Percentiles rank a stretch among this genome's conserved stretches.
Conservation (phyloP, 148 eudicot genomes). For the Polygonum maritimum region DNA sequence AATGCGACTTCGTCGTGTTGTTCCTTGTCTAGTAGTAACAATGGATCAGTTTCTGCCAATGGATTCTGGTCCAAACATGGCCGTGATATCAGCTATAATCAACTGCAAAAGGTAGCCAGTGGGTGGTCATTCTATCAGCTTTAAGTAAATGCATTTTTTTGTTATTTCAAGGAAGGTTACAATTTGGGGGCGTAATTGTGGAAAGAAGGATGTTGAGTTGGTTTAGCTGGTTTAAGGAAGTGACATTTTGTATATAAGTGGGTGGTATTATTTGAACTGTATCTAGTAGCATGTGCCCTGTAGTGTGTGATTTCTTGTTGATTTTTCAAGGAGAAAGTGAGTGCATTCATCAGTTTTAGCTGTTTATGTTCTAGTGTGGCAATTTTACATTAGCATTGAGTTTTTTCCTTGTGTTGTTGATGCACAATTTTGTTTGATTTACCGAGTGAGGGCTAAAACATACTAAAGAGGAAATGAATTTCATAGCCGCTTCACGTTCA, state of each 20-base stretch:
- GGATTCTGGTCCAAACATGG: constrained; percentile 86
- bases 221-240: constrained; percentile 15
- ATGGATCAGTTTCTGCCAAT: constrained; percentile 54
- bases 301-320: background rate
- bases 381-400: background rate
- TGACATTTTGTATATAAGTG: background rate
- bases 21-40: constrained; percentile 30
- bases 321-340: background rate
- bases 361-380: background rate
- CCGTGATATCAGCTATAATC: constrained; percentile 58
- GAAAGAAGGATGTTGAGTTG: background rate
- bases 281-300: background rate
- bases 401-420: background rate
- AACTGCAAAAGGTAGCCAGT: constrained; percentile 73
- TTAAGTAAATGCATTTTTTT: background rate
- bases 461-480: background rate
- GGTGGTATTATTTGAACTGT: background rate
- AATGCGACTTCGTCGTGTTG: constrained; percentile 32
- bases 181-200: constrained; percentile 22
- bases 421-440: background rate
- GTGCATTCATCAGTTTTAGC: background rate
- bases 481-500: background rate
- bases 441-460: background rate
- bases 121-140: background rate
- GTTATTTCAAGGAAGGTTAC: constrained; percentile 8